phyloP scores from a whole-genome alignment of 1,139 yeast genomes.

The Starmera stellimalicola region DNA sequence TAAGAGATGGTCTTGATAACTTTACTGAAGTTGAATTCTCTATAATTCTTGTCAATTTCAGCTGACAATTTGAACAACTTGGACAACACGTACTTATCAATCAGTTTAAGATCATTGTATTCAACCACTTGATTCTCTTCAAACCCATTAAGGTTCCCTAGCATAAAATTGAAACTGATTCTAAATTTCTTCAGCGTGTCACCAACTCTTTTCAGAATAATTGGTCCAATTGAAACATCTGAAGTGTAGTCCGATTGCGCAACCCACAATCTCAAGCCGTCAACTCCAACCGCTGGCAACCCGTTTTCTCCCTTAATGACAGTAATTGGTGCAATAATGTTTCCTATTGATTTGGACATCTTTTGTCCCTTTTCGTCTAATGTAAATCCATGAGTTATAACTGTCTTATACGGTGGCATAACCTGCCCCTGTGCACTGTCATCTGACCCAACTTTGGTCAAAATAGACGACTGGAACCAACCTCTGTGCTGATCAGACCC shows the following conservation, averaged over 20 bases:
- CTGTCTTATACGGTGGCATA: slow-evolving; percentile 61
- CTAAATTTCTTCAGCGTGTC: slow-evolving; percentile 77
- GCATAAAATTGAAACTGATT: slow-evolving; percentile 66
- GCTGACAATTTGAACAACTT: slow-evolving; percentile 41
- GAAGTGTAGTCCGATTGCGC: slow-evolving; percentile 82
- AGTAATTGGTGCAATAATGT: slow-evolving; percentile 60
- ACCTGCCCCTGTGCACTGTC: slow-evolving; percentile 9
- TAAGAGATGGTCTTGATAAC: slow-evolving; percentile 53
- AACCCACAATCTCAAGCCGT: slow-evolving; percentile 85
- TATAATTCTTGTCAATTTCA: slow-evolving; percentile 36
- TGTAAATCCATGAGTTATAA: slow-evolving; percentile 90
- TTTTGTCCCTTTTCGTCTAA: slow-evolving; percentile 79
- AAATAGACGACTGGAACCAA: slow-evolving; percentile 92
- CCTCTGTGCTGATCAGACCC: slow-evolving; percentile 98
- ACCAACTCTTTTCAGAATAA: slow-evolving; percentile 63
- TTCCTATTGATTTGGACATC: slow-evolving; percentile 93
- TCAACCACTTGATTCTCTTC: slow-evolving; percentile 17
- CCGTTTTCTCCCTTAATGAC: slow-evolving; percentile 55
- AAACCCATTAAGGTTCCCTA: slow-evolving; percentile 60
- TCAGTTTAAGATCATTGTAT: slow-evolving; percentile 34
- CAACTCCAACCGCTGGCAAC: slow-evolving; percentile 74
- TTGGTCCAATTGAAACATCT: slow-evolving; percentile 71
- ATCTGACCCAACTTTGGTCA: slow-evolving; percentile 58
- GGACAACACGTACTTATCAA: slow-evolving; percentile 60
- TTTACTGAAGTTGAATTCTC: slow-evolving; percentile 54